Percentiles rank a stretch among this genome's conserved stretches.
These are phyloP conservation scores for Podila verticillata DNA, from an alignment of 192 early-diverging fungal genomes.

Conservation along the genomic window DNA sequence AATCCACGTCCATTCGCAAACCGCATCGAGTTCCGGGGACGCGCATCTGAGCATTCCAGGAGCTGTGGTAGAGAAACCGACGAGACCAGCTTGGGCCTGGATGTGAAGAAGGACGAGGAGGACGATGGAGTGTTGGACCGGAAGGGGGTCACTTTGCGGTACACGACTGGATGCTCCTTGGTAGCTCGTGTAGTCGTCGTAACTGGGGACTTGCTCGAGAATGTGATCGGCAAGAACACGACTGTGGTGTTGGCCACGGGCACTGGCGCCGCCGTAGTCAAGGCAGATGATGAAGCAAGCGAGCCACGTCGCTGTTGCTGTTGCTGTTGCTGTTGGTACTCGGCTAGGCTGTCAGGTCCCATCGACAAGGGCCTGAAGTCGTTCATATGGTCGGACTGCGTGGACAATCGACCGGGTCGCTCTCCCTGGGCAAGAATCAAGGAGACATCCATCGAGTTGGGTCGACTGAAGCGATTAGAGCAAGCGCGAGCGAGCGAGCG, in stretches of 20 bases:
- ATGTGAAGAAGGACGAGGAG: conserved; percentile 11
- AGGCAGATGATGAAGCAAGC: neutral
- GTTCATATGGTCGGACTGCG: conserved; percentile 13
- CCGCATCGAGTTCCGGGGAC: conserved; percentile 15
- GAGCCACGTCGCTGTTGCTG: neutral
- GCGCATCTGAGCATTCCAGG: neutral
- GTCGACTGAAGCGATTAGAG: conserved; percentile 31
- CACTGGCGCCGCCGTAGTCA: neutral
- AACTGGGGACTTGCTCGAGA: neutral
- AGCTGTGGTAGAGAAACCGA: neutral
- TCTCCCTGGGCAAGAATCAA: neutral
- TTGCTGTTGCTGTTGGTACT: neutral
- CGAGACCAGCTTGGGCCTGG: neutral
- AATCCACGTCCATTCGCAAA: conserved; percentile 16
- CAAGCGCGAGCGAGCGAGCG: conserved; percentile 28
- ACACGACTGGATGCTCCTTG: neutral
- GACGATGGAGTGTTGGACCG: conserved; percentile 16
- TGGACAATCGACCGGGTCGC: neutral
- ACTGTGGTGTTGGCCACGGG: neutral
- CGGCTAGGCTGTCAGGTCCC: conserved; percentile 23
- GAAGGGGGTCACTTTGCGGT: conserved; percentile 11
- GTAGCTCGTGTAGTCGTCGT: neutral
- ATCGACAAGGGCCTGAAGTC: conserved; percentile 33
- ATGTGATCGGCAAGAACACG: neutral
- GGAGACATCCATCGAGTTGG: conserved; percentile 12